Percentiles rank a stretch among this genome's conserved stretches.
Conservation (phyloP, 208 protist species). For the Trypanosoma platydactyli region DNA sequence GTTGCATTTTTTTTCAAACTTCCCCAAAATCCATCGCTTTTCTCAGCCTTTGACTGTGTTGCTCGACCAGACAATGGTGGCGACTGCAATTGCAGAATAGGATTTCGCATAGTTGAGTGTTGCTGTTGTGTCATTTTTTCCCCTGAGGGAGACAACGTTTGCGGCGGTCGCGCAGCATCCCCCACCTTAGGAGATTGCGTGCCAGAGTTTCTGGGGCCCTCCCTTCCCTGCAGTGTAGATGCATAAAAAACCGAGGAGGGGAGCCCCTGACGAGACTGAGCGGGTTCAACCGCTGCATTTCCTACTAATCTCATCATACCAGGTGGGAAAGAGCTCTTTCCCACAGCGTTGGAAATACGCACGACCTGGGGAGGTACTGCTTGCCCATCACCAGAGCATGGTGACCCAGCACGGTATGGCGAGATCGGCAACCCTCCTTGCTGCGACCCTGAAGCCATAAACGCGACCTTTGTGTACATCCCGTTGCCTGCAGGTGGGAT, state of each 20-base stretch:
- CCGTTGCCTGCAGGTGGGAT: neutral
- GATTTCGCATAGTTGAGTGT: neutral
- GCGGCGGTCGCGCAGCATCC: too few species aligned
- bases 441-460: neutral
- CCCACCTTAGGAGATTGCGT: too few species aligned
- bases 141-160: too few species aligned
- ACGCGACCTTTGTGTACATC: constrained; percentile 2
- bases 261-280: too few species aligned
- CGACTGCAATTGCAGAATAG: neutral
- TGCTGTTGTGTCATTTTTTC: constrained; percentile 6
- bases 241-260: too few species aligned
- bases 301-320: too few species aligned
- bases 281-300: too few species aligned
- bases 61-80: neutral
- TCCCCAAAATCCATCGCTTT: neutral
- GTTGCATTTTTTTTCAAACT: neutral
- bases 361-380: neutral
- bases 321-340: too few species aligned
- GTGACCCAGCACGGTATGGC: constrained; percentile 19
- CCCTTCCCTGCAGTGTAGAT: too few species aligned
- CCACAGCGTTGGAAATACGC: too few species aligned
- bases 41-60: neutral
- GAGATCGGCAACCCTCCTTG: constrained; percentile 15
- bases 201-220: too few species aligned
- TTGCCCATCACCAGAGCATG: neutral